These are phyloP conservation scores for Effrenium voratum DNA, from an alignment of 73 alveolate species.

Conservation along the genomic window DNA sequence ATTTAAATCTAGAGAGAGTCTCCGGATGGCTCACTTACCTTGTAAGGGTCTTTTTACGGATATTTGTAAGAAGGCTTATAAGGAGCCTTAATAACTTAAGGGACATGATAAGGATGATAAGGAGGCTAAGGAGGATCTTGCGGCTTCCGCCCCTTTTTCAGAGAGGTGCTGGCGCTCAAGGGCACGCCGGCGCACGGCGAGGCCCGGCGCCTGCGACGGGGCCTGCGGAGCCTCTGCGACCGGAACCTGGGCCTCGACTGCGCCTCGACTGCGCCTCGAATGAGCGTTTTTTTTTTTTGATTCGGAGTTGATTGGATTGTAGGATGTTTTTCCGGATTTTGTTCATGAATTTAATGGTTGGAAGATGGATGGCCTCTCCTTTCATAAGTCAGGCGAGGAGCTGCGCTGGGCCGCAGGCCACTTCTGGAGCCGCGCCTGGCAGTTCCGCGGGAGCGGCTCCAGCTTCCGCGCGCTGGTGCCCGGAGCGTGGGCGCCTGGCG, in stretches of 20 bases:
- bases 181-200: slow-evolving; percentile 59
- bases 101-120: no score
- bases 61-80: no score
- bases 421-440: slow-evolving; percentile 85
- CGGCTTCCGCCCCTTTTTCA: not conserved
- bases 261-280: not conserved
- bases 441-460: not conserved
- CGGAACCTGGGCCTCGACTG: not conserved
- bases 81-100: no score
- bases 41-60: no score
- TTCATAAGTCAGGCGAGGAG: slow-evolving; percentile 7
- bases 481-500: not conserved
- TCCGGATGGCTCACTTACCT: no score
- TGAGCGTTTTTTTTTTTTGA: not conserved
- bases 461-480: slow-evolving; percentile 35
- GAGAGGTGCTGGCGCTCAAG: slow-evolving; percentile 18
- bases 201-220: slow-evolving; percentile 59
- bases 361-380: not conserved
- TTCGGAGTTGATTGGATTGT: not conserved
- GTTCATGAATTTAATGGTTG: no score
- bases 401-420: slow-evolving; percentile 84
- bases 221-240: slow-evolving; percentile 15
- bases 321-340: not conserved
- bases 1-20: no score
- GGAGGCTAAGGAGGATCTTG: no score